phyloP scores from a whole-genome alignment of 1,284 basidiomycete genomes.

The Melampsora abietis-canadensis region DNA sequence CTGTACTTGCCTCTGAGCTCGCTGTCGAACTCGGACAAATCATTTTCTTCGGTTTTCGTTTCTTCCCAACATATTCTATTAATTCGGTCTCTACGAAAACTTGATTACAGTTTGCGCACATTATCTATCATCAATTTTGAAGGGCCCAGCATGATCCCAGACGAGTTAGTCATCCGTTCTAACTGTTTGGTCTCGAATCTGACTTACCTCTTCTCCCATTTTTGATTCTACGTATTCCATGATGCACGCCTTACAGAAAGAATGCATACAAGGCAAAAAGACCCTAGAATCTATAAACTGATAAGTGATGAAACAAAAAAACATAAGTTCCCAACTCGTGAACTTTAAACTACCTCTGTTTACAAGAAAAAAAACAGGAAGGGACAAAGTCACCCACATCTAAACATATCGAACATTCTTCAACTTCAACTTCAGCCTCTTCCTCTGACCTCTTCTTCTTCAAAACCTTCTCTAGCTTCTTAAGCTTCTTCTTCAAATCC shows the following conservation, averaged over 20 bases:
- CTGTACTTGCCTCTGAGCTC: conserved; percentile 13
- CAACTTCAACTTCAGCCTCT: background rate
- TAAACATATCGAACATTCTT: conserved; percentile 35
- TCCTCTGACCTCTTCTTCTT: conserved; percentile 3
- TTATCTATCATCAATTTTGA: conserved; percentile 5
- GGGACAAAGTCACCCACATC: conserved; percentile 9
- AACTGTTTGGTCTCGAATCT: background rate
- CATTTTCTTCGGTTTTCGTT: conserved; percentile 4
- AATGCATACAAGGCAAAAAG: conserved; percentile 39
- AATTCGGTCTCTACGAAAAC: conserved; percentile 25
- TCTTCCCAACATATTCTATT: conserved; percentile 24
- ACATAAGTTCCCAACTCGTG: too few relatives aligned
- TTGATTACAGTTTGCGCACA: conserved; percentile 11
- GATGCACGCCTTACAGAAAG: conserved; percentile 30
- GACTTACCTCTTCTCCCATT: conserved; percentile 33
- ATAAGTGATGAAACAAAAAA: too few relatives aligned
- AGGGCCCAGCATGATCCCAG: background rate
- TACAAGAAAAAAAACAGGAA: background rate
- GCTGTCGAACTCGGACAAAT: background rate
- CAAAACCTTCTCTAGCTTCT: conserved; percentile 24
- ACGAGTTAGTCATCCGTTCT: background rate
- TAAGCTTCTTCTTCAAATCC: conserved; percentile 18
- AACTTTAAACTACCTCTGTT: too few relatives aligned
- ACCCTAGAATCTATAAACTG: conserved; percentile 37
- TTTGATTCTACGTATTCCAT: conserved; percentile 36